Base-by-base conservation (phyloP, 164 flowering plant genomes). In the Cinnamomum micranthum region DNA sequence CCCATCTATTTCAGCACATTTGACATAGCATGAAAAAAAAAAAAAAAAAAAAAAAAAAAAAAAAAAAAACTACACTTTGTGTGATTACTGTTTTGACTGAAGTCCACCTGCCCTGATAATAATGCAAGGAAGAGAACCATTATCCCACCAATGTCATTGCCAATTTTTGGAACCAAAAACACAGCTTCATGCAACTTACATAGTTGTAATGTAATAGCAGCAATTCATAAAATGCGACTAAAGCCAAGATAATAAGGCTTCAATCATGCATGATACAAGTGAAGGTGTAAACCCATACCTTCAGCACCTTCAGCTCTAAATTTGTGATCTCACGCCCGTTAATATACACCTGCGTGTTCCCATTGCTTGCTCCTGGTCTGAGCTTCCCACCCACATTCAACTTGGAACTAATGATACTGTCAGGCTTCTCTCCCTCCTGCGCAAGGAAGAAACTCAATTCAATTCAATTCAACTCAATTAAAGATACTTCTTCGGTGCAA, bases 291-390 rank as follows among this genome's bases (percentile, higher is more conserved):
- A 31, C 35, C 55, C 23, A 33, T 77, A 87, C 89, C 88, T 67
- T 85, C 50, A 87, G 78, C 68, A 87, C 80, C 75, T 79, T 79
- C 27, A 79, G 82, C 84, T 87, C 89, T 65, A 76, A 62, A 74
- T 81, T 84, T n/a, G 89, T 85, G 68, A 87, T 87, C 77, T 87
- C 88, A 14, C 88, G 88, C 13, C 89, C 89, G 76, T 87, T 87
- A 23, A 87, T 82, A 74, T 72, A 87, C 64, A 87, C 88, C 73
- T 82, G 77, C 22, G 89, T 84, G 72, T 77, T 84, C 69, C 89
- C 89, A 74, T 82, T 84, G 77, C 89, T 87, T 9, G 89, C 88
- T 60, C 84, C 81, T 22, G 50, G 14, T 55, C 52, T 78, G 41
- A 85, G 86, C 81, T 87, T 87, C n/a, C 89, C 89, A 33, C 86